Evolutionary conservation across 371 early-diverging fungal genomes (phyloP).

Genomic region (Gilbertella persicaria): DNA sequence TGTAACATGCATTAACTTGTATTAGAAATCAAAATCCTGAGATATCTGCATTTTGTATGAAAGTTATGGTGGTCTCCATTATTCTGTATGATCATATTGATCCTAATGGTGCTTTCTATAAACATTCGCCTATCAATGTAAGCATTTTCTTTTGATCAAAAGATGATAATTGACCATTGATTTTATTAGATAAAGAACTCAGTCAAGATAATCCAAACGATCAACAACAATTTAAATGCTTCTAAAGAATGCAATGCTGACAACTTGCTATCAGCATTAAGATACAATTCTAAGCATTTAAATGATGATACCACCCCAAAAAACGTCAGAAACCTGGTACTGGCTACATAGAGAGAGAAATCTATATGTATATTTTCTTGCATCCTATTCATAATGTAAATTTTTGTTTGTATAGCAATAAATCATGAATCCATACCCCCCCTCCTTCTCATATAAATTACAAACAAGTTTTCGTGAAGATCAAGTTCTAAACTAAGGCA

Average conservation of each 20-base stretch:
- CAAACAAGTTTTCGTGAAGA: too few species aligned
- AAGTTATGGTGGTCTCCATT: conserved; percentile 86
- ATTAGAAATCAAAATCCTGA: conserved; percentile 52
- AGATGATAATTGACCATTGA: background rate
- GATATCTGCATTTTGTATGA: conserved; percentile 65
- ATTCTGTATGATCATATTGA: conserved; percentile 90
- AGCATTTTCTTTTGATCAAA: conserved; percentile 34
- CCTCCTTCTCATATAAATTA: too few species aligned
- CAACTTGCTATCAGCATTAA: conserved; percentile 72
- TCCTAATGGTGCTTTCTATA: conserved; percentile 76
- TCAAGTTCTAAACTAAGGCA: too few species aligned
- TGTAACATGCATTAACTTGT: background rate
- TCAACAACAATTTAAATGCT: conserved; percentile 18
- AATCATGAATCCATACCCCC: background rate
- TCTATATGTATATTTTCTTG: background rate
- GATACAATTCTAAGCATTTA: conserved; percentile 79
- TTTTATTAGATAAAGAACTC: conserved; percentile 58
- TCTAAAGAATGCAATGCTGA: conserved; percentile 49
- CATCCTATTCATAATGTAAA: background rate
- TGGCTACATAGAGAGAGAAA: conserved; percentile 20
- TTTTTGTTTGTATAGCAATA: background rate
- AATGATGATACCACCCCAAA: conserved; percentile 84
- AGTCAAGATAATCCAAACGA: conserved; percentile 74
- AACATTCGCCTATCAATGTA: conserved; percentile 79
- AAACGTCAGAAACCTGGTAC: conserved; percentile 62